These are phyloP conservation scores for Ceriops decandra DNA, from an alignment of 345 rosid genomes.

Conservation along the genomic window DNA sequence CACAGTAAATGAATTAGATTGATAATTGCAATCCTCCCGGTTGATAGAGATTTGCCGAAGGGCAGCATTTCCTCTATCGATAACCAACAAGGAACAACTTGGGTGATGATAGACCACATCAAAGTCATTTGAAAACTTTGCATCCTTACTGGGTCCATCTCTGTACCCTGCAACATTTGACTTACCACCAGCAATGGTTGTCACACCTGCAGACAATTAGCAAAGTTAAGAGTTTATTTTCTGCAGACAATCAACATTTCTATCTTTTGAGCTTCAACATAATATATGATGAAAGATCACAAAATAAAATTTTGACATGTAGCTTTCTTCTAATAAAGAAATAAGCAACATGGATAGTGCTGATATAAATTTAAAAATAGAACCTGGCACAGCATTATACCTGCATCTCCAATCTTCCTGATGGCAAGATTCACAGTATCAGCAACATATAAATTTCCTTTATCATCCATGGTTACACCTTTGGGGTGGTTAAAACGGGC, in stretches of 20 bases:
- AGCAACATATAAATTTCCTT: conserved; percentile 89
- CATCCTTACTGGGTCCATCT: conserved; percentile 99
- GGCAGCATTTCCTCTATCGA: conserved; percentile 97
- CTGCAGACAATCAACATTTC: not conserved
- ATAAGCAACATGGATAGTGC: conserved; percentile 86
- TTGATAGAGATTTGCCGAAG: conserved; percentile 86
- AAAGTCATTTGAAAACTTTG: conserved; percentile 90
- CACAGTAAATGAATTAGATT: conserved; percentile 56
- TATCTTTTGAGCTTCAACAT: not conserved
- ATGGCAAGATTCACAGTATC: conserved; percentile 89
- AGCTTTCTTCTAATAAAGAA: conserved; percentile 81
- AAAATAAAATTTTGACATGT: conserved; percentile 43
- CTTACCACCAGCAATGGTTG: conserved; percentile 98
- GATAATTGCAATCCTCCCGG: conserved; percentile 82
- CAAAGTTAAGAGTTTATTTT: not conserved
- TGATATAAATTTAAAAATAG: conserved; percentile 38
- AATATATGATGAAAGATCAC: conserved; percentile 34
- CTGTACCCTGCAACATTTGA: conserved; percentile 77
- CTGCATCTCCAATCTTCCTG: conserved; percentile 91
- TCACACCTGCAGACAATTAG: conserved; percentile 64
- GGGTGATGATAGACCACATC: conserved; percentile 77
- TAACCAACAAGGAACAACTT: conserved; percentile 80
- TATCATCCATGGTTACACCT: conserved; percentile 94
- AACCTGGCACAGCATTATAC: conserved; percentile 24
- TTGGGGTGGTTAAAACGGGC: conserved; percentile 90